A percentile compares a stretch with the other conserved stretches of the same genome.
These are phyloP conservation scores for Aspergillus cavernicola DNA, from an alignment of 495 filamentous ascomycete genomes.

Conservation along the genomic window DNA sequence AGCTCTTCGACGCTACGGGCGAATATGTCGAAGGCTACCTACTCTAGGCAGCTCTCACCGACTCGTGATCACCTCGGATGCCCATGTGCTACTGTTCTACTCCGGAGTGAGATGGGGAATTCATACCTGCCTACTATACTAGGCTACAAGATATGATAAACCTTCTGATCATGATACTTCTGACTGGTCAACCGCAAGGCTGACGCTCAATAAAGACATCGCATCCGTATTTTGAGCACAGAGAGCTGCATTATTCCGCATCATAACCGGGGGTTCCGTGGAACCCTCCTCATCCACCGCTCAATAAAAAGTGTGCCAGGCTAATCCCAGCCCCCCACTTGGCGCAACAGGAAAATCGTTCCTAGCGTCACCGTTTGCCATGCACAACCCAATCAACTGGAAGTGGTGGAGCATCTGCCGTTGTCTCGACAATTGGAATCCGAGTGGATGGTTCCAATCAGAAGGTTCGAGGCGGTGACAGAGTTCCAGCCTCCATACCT, in stretches of 20 bases:
- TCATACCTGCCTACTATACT: not conserved
- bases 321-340: conserved; percentile 15
- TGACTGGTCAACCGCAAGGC: not conserved
- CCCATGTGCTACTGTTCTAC: not conserved
- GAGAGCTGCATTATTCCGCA: conserved; percentile 4
- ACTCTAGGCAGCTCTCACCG: conserved; percentile 6
- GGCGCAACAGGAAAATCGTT: conserved; percentile 27
- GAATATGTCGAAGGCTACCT: not conserved
- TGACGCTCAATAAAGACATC: conserved; percentile 2
- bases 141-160: not conserved
- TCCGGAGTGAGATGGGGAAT: no score
- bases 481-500: not conserved
- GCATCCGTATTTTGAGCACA: not conserved
- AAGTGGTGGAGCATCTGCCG: conserved; percentile 16
- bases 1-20: no score
- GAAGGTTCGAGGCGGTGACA: conserved; percentile 11
- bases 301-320: conserved; percentile 3
- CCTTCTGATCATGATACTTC: not conserved
- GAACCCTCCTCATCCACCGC: not conserved
- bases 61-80: not conserved
- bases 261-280: conserved; percentile 12
- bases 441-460: conserved; percentile 15
- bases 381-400: conserved; percentile 14
- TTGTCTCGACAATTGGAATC: conserved; percentile 17
- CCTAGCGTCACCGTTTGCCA: conserved; percentile 39